These are phyloP conservation scores for Gentiana dahurica DNA, from an alignment of 257 asterid genomes.

Conservation along the genomic window DNA sequence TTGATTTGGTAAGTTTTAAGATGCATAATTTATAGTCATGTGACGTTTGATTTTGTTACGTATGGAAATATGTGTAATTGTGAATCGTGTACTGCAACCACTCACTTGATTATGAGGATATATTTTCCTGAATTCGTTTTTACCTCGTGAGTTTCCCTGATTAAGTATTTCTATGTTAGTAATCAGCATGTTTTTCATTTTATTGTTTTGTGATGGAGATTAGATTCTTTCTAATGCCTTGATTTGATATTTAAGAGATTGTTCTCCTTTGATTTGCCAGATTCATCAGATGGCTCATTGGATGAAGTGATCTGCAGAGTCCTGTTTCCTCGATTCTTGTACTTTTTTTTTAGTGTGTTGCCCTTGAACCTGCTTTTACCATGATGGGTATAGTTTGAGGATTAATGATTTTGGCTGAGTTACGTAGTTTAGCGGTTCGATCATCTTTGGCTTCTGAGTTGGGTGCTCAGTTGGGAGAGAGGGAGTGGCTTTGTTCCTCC, in stretches of 20 bases:
- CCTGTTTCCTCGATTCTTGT: slow-evolving; percentile 19
- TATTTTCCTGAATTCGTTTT: background rate
- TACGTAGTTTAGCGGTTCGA: slow-evolving; percentile 15
- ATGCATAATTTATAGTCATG: slow-evolving; percentile 4
- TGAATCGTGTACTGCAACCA: background rate
- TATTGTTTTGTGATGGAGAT: background rate
- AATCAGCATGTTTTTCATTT: too few species aligned
- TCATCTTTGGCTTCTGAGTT: slow-evolving; percentile 43
- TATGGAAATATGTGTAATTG: background rate
- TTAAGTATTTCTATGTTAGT: background rate
- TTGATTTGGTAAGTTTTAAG: slow-evolving; percentile 6
- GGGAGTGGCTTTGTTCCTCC: slow-evolving; percentile 36
- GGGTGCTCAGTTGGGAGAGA: slow-evolving; percentile 38
- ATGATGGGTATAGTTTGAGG: slow-evolving; percentile 21
- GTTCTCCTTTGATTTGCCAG: slow-evolving; percentile 14
- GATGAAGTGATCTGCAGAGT: slow-evolving; percentile 21
- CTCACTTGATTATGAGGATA: background rate
- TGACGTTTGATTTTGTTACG: background rate
- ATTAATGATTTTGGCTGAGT: slow-evolving; percentile 38
- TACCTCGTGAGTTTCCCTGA: background rate
- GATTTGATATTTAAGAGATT: slow-evolving; percentile 20
- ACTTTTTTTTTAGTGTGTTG: slow-evolving; percentile 4
- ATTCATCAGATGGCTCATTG: slow-evolving; percentile 42
- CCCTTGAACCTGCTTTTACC: slow-evolving; percentile 7
- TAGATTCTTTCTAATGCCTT: slow-evolving; percentile 1